Evolutionary conservation across 2,329 filamentous ascomycete genomes (phyloP).

Genomic region (Ascochyta fabae): DNA sequence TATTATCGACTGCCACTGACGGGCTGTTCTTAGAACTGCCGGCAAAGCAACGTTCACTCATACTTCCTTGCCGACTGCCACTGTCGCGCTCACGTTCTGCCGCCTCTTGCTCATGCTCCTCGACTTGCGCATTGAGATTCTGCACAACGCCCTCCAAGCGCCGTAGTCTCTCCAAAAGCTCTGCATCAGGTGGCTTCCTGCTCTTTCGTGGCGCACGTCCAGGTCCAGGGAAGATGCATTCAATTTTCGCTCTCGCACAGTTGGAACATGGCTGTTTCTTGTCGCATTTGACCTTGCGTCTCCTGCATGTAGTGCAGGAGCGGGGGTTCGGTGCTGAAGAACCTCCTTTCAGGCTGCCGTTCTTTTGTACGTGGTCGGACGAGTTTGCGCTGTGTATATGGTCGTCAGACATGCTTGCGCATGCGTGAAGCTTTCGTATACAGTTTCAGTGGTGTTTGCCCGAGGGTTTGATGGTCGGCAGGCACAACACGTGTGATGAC

Average conservation of each 20-base stretch:
- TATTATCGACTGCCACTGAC: conserved; percentile 39
- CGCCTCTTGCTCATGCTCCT: conserved; percentile 46
- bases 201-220: conserved; percentile 73
- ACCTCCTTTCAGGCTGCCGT: conserved; percentile 25
- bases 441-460: neutral
- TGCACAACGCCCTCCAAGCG: conserved; percentile 79
- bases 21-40: conserved; percentile 5
- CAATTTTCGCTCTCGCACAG: conserved; percentile 72
- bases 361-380: conserved; percentile 30
- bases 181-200: conserved; percentile 71
- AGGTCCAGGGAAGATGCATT: conserved; percentile 77
- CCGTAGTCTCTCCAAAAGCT: conserved; percentile 73
- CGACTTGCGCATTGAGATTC: conserved; percentile 56
- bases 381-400: conserved; percentile 23
- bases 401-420: conserved; percentile 35
- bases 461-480: neutral
- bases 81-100: conserved; percentile 33
- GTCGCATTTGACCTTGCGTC: conserved; percentile 76
- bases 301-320: conserved; percentile 47
- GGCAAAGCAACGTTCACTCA: conserved; percentile 11
- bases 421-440: neutral
- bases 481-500: conserved; percentile 4
- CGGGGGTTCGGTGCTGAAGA: conserved; percentile 32
- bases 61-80: conserved; percentile 17
- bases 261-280: conserved; percentile 79